Conservation (phyloP, 805 yeast species). For the Yamadazyma scolyti region DNA sequence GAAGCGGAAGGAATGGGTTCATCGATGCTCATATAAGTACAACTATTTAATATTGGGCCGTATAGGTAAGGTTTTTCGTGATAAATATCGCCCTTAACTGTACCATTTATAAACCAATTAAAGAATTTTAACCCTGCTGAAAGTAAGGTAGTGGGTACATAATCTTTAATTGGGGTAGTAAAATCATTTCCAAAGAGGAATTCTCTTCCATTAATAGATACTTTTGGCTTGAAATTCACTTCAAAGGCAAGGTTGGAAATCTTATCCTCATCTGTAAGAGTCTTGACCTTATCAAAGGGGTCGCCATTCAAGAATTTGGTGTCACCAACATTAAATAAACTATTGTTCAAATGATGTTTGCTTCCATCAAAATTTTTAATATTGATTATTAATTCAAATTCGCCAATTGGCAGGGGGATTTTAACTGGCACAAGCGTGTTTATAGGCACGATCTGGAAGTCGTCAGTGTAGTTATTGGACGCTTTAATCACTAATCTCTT, state of each 20-base stretch:
- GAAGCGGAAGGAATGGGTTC: conserved; percentile 11
- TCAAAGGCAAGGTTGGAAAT: conserved; percentile 30
- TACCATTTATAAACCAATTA: conserved; percentile 58
- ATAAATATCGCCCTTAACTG: conserved; percentile 60
- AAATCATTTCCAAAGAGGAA: conserved; percentile 70
- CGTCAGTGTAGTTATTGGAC: conserved; percentile 20
- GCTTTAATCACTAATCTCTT: conserved; percentile 33
- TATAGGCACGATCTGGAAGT: conserved; percentile 36
- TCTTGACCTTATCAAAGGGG: conserved; percentile 7
- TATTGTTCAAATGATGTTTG: conserved; percentile 27
- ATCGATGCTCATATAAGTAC: conserved; percentile 42
- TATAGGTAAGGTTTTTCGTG: conserved; percentile 60
- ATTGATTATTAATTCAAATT: conserved; percentile 36
- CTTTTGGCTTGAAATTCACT: conserved; percentile 40
- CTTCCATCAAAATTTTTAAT: conserved; percentile 48
- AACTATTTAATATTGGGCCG: conserved; percentile 57
- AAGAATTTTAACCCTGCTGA: conserved; percentile 53
- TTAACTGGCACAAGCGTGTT: conserved; percentile 36
- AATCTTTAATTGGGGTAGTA: conserved; percentile 52
- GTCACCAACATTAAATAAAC: conserved; percentile 29
- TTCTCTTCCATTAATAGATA: conserved; percentile 46
- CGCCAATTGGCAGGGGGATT: conserved; percentile 37
- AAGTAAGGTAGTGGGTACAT: conserved; percentile 49
- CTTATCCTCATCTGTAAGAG: background rate
- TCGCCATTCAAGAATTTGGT: conserved; percentile 19